These are phyloP conservation scores for Russula lepida DNA, from an alignment of 768 basidiomycete species.

Conservation along the genomic window DNA sequence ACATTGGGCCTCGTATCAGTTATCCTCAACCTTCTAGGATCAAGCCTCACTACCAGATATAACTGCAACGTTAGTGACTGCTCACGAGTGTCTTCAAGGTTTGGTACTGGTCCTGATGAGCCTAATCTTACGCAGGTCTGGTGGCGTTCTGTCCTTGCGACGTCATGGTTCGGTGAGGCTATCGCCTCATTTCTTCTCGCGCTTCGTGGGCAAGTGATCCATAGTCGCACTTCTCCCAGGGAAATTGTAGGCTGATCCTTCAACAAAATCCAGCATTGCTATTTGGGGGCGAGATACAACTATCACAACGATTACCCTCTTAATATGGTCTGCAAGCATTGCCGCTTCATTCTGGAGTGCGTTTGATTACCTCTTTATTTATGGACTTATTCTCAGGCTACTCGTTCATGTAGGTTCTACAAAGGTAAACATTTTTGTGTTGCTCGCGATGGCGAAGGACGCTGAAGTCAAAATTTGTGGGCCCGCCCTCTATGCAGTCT, in stretches of 20 bases:
- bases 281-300: slow-evolving; percentile 12
- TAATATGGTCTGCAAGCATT: slow-evolving; percentile 5
- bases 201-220: slow-evolving; percentile 15
- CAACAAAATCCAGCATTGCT: slow-evolving; percentile 4
- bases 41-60: neutral
- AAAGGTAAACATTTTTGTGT: neutral
- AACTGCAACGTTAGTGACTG: slow-evolving; percentile 12
- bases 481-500: neutral
- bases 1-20: neutral
- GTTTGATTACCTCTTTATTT: neutral
- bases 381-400: neutral
- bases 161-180: slow-evolving; percentile 13
- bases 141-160: slow-evolving; percentile 6
- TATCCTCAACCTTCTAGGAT: slow-evolving; percentile 12
- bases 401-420: slow-evolving; percentile 3
- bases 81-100: neutral
- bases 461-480: neutral
- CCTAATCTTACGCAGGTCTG: slow-evolving; percentile 4
- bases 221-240: neutral
- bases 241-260: neutral
- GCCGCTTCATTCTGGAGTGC: slow-evolving; percentile 3
- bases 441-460: neutral
- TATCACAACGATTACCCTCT: neutral
- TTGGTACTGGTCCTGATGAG: neutral
- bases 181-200: slow-evolving; percentile 16